Conservation (phyloP, 208 protist species). For the Trichomonas gallinae region DNA sequence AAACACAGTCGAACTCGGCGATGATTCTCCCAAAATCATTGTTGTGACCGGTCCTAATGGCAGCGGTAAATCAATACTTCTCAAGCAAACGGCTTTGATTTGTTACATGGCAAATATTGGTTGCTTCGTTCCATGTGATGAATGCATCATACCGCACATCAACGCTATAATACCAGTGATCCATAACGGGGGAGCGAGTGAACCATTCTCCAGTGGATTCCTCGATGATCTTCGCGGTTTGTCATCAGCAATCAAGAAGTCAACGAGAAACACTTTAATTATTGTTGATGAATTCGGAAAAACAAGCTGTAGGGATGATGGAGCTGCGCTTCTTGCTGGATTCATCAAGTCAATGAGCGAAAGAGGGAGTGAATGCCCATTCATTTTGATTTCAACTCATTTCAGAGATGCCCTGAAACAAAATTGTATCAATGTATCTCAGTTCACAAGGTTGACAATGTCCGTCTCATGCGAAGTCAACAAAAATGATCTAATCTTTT, state of each 20-base stretch:
- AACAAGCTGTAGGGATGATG: not conserved
- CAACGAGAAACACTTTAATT: not conserved
- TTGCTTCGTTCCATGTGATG: not conserved
- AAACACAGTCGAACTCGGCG: not conserved
- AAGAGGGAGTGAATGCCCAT: not conserved
- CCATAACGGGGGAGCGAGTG: not conserved
- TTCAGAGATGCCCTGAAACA: not conserved
- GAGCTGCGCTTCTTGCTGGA: not conserved
- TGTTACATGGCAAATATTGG: not conserved
- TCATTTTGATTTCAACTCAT: not conserved
- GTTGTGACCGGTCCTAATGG: constrained; percentile 14
- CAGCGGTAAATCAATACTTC: not conserved
- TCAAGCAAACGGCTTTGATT: constrained; percentile 10
- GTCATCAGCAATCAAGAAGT: not conserved
- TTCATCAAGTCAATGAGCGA: not conserved
- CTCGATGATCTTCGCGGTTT: not conserved
- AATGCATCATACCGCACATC: not conserved
- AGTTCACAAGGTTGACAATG: not conserved
- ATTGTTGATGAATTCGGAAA: constrained; percentile 7
- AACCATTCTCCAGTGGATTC: not conserved
- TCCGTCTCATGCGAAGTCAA: not conserved
- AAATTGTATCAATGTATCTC: not conserved
- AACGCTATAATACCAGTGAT: not conserved
- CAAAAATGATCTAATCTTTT: not conserved
- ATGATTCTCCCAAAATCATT: not conserved